These are phyloP conservation scores for Monosporascus cannonballus DNA, from an alignment of 2,329 filamentous ascomycete genomes.

Conservation along the genomic window DNA sequence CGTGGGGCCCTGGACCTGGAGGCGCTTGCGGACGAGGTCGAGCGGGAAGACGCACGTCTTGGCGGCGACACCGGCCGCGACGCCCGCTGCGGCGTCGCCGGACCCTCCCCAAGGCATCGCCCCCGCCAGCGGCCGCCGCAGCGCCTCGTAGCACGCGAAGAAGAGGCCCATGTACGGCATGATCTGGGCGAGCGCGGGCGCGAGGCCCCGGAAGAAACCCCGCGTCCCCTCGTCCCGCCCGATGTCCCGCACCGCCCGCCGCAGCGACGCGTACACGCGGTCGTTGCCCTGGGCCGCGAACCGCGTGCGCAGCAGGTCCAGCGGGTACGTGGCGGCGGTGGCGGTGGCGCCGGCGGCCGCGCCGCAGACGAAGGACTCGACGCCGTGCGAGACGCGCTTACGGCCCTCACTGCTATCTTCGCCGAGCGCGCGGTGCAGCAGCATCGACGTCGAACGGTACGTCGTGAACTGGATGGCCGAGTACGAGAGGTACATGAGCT, in stretches of 20 bases:
- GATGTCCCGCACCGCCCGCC: constrained; percentile 67
- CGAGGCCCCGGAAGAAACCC: constrained; percentile 86
- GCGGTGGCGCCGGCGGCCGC: constrained; percentile 76
- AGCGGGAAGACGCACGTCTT: constrained; percentile 92
- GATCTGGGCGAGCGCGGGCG: constrained; percentile 78
- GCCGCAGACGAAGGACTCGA: constrained; percentile 76
- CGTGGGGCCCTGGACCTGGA: constrained; percentile 93
- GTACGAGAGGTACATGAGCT: constrained; percentile 90
- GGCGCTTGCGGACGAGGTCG: constrained; percentile 83
- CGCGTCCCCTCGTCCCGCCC: constrained; percentile 62
- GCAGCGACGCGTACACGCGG: constrained; percentile 70
- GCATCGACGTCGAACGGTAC: constrained; percentile 69
- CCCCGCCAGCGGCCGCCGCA: constrained; percentile 54
- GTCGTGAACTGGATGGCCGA: constrained; percentile 83
- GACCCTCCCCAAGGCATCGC: constrained; percentile 63
- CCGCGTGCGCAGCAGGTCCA: constrained; percentile 86
- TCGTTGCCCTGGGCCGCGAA: constrained; percentile 90
- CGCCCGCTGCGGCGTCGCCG: constrained; percentile 77
- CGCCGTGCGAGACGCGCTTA: constrained; percentile 52
- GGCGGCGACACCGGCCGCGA: constrained; percentile 70
- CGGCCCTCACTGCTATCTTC: constrained; percentile 18
- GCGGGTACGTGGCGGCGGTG: constrained; percentile 80
- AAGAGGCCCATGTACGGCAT: constrained; percentile 97
- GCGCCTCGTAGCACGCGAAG: constrained; percentile 79
- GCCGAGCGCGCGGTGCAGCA: constrained; percentile 50